phyloP scores from a whole-genome alignment of 1,139 yeast species.

The Saccharomycopsis hybrid region DNA sequence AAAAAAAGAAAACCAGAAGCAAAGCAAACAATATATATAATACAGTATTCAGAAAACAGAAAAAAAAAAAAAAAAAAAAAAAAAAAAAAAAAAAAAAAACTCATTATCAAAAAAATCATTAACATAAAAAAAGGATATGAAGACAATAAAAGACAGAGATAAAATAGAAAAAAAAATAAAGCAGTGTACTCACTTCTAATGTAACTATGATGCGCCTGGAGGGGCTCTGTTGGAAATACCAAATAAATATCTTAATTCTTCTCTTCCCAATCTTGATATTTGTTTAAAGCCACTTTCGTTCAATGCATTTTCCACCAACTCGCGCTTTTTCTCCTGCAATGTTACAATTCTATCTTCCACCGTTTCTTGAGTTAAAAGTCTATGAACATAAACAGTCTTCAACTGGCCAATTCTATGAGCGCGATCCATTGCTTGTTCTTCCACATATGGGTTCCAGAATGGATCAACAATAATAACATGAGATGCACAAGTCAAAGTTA shows the following conservation, averaged over 20 bases:
- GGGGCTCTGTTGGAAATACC: constrained; percentile 33
- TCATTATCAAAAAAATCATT: no score
- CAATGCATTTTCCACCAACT: constrained; percentile 71
- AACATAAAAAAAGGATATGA: no score
- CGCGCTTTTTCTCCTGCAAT: constrained; percentile 68
- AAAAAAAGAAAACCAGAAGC: no score
- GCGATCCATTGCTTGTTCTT: constrained; percentile 93
- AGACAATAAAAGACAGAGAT: no score
- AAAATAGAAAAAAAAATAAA: no score
- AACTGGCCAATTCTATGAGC: constrained; percentile 91
- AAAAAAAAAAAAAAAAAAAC: no score
- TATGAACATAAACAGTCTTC: constrained; percentile 65
- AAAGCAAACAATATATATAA: no score
- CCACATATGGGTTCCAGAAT: constrained; percentile 95
- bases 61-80: no score
- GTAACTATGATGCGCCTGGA: not conserved
- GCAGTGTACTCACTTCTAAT: no score
- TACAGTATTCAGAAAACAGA: no score
- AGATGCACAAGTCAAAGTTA: constrained; percentile 87
- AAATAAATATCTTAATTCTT: constrained; percentile 73
- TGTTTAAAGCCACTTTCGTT: constrained; percentile 68
- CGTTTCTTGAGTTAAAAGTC: constrained; percentile 57
- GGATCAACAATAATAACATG: constrained; percentile 90
- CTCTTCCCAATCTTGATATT: constrained; percentile 58
- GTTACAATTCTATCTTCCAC: constrained; percentile 83